Conservation (phyloP, 352 stramenopile genomes). For the Blastocystis sp. region DNA sequence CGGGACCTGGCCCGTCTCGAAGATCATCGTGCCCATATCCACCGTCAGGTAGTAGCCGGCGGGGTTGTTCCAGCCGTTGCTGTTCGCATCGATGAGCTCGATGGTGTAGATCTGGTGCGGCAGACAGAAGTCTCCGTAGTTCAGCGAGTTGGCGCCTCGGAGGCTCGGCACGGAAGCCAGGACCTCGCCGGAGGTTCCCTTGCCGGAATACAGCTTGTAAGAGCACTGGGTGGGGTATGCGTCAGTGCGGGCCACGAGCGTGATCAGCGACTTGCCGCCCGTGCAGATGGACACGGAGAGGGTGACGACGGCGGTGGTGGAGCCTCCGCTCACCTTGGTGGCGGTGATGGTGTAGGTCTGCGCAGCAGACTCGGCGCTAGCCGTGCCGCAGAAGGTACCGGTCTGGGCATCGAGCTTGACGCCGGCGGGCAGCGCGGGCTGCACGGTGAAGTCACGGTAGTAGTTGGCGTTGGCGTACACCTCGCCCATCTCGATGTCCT, state of each 20-base stretch:
- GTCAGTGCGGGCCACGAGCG: not conserved
- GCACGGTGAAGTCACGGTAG: slow-evolving; percentile 38
- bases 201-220: slow-evolving; percentile 51
- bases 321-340: slow-evolving; percentile 24
- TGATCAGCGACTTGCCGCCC: slow-evolving; percentile 37
- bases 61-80: slow-evolving; percentile 16
- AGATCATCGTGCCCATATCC: slow-evolving; percentile 45
- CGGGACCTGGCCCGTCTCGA: not conserved
- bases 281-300: not conserved
- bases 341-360: not conserved
- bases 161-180: not conserved
- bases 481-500: slow-evolving; percentile 48
- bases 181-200: not conserved
- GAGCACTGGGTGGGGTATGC: not conserved
- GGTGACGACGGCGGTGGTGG: not conserved
- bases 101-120: slow-evolving; percentile 21
- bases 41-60: slow-evolving; percentile 51
- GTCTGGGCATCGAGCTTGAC: slow-evolving; percentile 10
- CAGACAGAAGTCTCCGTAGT: slow-evolving; percentile 45
- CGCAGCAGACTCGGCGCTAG: not conserved
- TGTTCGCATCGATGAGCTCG: slow-evolving; percentile 30
- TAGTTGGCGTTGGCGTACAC: slow-evolving; percentile 33
- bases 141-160: not conserved
- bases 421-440: slow-evolving; percentile 18
- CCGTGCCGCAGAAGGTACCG: slow-evolving; percentile 47